These are phyloP conservation scores for Nakazawaea populi DNA, from an alignment of 805 yeast genomes.

Conservation along the genomic window DNA sequence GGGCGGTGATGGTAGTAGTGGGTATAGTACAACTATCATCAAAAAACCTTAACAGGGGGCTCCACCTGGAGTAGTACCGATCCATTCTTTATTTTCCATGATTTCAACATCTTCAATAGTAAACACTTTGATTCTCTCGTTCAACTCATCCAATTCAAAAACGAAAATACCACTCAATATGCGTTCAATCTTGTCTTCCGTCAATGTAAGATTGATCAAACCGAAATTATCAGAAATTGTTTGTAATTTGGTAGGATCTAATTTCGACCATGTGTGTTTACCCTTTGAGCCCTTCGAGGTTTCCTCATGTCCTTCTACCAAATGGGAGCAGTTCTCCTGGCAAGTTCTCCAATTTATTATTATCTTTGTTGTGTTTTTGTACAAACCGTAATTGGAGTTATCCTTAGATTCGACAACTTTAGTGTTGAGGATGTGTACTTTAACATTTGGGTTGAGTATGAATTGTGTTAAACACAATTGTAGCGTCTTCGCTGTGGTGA, in stretches of 20 bases:
- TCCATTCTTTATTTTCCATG: constrained; percentile 33
- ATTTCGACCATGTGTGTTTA: constrained; percentile 32
- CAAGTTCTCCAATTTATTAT: constrained; percentile 56
- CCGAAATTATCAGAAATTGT: constrained; percentile 14
- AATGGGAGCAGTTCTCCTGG: constrained; percentile 43
- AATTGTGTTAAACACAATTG: constrained; percentile 49
- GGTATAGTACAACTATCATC: too few species aligned
- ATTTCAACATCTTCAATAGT: constrained; percentile 64
- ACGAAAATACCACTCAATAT: constrained; percentile 51
- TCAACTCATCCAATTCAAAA: constrained; percentile 56
- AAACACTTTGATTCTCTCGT: constrained; percentile 51
- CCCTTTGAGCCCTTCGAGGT: constrained; percentile 35
- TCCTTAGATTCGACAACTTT: constrained; percentile 22
- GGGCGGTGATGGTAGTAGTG: too few species aligned
- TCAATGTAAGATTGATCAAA: constrained; percentile 26
- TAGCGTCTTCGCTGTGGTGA: constrained; percentile 50
- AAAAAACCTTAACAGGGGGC: background rate
- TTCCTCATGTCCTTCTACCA: constrained; percentile 19
- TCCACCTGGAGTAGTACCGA: constrained; percentile 5
- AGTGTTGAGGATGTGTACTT: constrained; percentile 45
- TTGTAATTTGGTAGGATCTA: constrained; percentile 21
- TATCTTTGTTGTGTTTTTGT: constrained; percentile 39
- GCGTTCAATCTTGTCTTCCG: constrained; percentile 24
- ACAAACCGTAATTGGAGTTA: constrained; percentile 10
- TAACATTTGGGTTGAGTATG: constrained; percentile 45